Evolutionary conservation across 2,329 filamentous ascomycete species (phyloP).

Genomic region (Monosporascus sp.): DNA sequence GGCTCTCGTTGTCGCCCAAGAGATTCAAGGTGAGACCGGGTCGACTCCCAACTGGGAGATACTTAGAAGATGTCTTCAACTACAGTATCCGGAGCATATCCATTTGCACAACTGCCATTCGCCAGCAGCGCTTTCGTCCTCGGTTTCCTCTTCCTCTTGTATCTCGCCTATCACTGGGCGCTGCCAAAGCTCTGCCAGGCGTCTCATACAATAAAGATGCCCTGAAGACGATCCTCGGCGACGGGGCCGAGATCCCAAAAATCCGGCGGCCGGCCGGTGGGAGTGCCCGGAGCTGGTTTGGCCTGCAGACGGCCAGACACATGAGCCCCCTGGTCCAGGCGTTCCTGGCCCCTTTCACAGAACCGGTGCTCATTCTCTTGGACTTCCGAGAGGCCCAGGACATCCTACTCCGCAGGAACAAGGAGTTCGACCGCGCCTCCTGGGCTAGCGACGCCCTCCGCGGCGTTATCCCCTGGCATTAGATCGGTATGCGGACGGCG

Average conservation of each 20-base stretch:
- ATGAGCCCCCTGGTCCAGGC: constrained; percentile 26
- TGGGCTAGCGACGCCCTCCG: constrained; percentile 14
- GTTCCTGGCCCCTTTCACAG: constrained; percentile 27
- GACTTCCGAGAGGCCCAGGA: constrained; percentile 29
- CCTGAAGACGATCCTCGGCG: constrained; percentile 14
- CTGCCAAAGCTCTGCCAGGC: constrained; percentile 23
- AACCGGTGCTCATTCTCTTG: constrained; percentile 26
- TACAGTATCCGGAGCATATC: too few species aligned
- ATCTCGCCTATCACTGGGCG: constrained; percentile 11
- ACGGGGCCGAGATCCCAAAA: constrained; percentile 13
- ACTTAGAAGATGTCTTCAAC: too few species aligned
- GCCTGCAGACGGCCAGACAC: constrained; percentile 6
- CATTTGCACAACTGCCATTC: too few species aligned
- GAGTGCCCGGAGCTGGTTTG: constrained; percentile 8
- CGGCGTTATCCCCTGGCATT: constrained; percentile 19
- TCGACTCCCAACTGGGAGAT: too few species aligned
- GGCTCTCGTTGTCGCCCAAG: too few species aligned
- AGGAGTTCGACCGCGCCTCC: constrained; percentile 27
- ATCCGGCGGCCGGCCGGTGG: constrained; percentile 5
- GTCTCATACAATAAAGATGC: constrained; percentile 22
- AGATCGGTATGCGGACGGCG: constrained; percentile 27
- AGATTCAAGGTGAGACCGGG: too few species aligned
- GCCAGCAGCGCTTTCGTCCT: too few species aligned
- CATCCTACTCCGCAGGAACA: constrained; percentile 24
- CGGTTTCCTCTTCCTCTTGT: not conserved